Base-by-base conservation (phyloP, 148 eudicot species). In the Spergularia bocconei region DNA sequence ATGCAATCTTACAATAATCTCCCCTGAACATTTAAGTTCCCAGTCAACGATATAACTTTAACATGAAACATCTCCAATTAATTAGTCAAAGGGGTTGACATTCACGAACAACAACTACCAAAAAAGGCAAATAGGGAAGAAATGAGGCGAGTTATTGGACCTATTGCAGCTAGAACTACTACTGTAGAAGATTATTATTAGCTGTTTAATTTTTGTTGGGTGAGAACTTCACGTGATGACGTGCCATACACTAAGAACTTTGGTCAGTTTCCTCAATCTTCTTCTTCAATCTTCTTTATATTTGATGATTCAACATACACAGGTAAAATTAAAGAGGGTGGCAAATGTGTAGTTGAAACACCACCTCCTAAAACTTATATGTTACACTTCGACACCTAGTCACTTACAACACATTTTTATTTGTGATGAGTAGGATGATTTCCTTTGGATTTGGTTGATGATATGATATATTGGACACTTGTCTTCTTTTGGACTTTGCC, bases 281-380 rank as follows among this genome's bases (percentile, higher is more conserved):
- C 36, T 29, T 29, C 36, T 29, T 29, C 36, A 29, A 29, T 29
- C 36, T 29, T 29, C 36, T 29, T 29, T 29, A 29, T 29, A 29
- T 29, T 29, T 44, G 48, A 44, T 44, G 7, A 44, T 44, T 44
- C 36, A 44, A 6, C 10, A 44, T 44, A 44, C 10, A 44, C 48
- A n/a, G 63, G 60, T 67, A 15, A 12, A 67, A 67, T 52, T 79
- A 48, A 73, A 73, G 73, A 67, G 81, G 81, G 44, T 62, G 44
- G 77, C 81, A 79, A 79, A 29, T 29, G 4, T 60, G 81, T 61
- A 73, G 81, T 79, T 79, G 81, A 73, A 73, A 72, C 62, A 78
- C 19, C 44, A 76, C 57, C 55, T 51, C 39, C 36, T 33, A 10
- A 29, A 8, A 11, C 41, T 29, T 29, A 29, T 66, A 20, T 69